Conservation (phyloP, 495 filamentous ascomycete genomes). For the Aspergillus olivimuriae region DNA sequence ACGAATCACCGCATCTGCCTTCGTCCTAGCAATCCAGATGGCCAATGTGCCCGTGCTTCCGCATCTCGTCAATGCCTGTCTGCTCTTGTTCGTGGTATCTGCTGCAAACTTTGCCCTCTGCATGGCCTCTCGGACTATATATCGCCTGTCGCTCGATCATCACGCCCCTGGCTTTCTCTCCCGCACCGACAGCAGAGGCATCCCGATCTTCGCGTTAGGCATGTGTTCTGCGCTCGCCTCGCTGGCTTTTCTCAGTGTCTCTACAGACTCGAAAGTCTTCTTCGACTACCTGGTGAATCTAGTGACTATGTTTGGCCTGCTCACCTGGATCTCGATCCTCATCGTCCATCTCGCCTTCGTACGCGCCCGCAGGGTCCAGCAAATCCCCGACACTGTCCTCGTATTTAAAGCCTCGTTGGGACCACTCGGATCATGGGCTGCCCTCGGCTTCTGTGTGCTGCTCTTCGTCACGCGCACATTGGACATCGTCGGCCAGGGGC, state of each 20-base stretch:
- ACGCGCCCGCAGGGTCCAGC: slow-evolving; percentile 61
- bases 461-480: slow-evolving; percentile 69
- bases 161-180: slow-evolving; percentile 66
- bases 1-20: slow-evolving; percentile 47
- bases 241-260: slow-evolving; percentile 70
- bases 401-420: slow-evolving; percentile 71
- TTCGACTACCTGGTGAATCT: slow-evolving; percentile 78
- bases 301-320: slow-evolving; percentile 66
- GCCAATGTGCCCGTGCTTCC: slow-evolving; percentile 46
- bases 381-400: slow-evolving; percentile 52
- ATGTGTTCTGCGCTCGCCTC: slow-evolving; percentile 52
- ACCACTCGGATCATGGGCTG: slow-evolving; percentile 56
- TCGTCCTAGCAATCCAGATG: slow-evolving; percentile 50
- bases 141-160: slow-evolving; percentile 62
- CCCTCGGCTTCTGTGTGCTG: slow-evolving; percentile 59
- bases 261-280: slow-evolving; percentile 52
- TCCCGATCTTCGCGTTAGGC: slow-evolving; percentile 63
- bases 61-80: slow-evolving; percentile 53
- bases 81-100: slow-evolving; percentile 70
- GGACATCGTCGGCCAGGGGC: slow-evolving; percentile 48
- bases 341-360: slow-evolving; percentile 74
- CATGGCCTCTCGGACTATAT: slow-evolving; percentile 67
- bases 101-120: slow-evolving; percentile 60
- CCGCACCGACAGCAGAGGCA: slow-evolving; percentile 59
- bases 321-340: slow-evolving; percentile 67